Base-by-base conservation (phyloP, 768 basidiomycete species). In the Serendipita indica region DNA sequence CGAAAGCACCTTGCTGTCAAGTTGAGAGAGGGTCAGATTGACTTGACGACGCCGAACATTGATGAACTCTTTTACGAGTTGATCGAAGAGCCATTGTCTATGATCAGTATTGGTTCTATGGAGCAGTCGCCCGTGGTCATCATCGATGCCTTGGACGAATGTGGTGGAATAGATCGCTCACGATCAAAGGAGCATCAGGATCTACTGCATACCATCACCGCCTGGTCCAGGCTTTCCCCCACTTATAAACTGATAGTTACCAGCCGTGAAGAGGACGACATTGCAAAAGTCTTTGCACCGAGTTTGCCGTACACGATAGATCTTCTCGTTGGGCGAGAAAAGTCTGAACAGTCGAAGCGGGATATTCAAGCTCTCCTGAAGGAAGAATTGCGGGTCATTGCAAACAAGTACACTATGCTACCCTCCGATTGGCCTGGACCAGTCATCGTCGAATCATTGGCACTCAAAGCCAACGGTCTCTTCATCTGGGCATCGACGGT, bases 121-220 rank as follows among this genome's bases (percentile, higher is more conserved):
- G 49, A 54, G n/a, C 20, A 54, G 22, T 32, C 30, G 30, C 49
- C 49, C 20, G 30, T 54, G 6, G 30, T 54, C 5, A 28, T 54
- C 5, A 10, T 54, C 7, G 49, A 54, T 54, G 49, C 49, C 22
- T n/a, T 54, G 22, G 49, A 54, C 22, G 49, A 54, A 28, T 54
- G 49, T 54, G 49, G 49, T 22, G 49, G 49, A 16, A 16, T 54
- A 3, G 49, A 54, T 27, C 20, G 49, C 7, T 28, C 3, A 3
- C 49, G 49, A 25, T 54, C 49, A 5, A 28, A 7, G 7, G 22
- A 54, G 3, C 18, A 28, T 7, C 3, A 54, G 49, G 30, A 54
- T 27, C 49, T 54, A 16, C 3, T 54, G 18, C 49, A 28, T 10
- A 54, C 49, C 3, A 5, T 54, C 6, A 27, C 20, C n/a, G 30